Base-by-base conservation (phyloP, 768 basidiomycete species). In the Thelephora ganbajun region DNA sequence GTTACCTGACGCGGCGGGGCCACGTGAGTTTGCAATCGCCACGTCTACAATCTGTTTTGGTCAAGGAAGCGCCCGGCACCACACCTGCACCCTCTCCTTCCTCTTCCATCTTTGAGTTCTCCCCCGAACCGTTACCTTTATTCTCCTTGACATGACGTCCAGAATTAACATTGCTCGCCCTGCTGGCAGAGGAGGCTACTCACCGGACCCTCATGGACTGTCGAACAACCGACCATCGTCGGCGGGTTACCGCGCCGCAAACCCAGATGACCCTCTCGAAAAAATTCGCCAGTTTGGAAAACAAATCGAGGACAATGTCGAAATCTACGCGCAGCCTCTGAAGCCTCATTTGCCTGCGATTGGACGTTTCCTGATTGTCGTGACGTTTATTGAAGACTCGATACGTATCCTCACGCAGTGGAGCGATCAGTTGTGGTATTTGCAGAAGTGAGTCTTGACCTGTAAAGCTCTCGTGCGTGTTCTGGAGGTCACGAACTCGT, bases 301-400 rank as follows among this genome's bases (percentile, higher is more conserved):
- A 62, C 73, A 79, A 63, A 73, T 90, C 48, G 96, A 99, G 69
- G 96, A 99, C 67, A 70, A 80, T 53, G 75, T 96, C 60, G 96
- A 98, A 63, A 81, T 87, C 54, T 84, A 85, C 66, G 83, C 91
- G 6, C 85, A 96, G 60, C 96, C 96, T 16, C 71, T 98, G 66
- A 82, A 83, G 62, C 96, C 96, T 46, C 81, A 93, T 63, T 73
- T 99, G 57, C 96, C 96, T 36, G 82, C 89, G 47, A 81, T 97
- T 63, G 94, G 92, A 50, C 79, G 96, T 56, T 98, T 97, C 67
- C 66, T 99, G 50, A 98, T 98, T 64, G 90, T 99, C 46, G 91
- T 96, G 36, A 99, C 96, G 9, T 99, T 99, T 69, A 70, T 93
- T 64, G 96, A 99, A 72, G 96, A 99, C 61, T 89, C 96, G 7